These are phyloP conservation scores for Sporothrix brunneoviolacea DNA, from an alignment of 2,329 filamentous ascomycete species.

Conservation along the genomic window DNA sequence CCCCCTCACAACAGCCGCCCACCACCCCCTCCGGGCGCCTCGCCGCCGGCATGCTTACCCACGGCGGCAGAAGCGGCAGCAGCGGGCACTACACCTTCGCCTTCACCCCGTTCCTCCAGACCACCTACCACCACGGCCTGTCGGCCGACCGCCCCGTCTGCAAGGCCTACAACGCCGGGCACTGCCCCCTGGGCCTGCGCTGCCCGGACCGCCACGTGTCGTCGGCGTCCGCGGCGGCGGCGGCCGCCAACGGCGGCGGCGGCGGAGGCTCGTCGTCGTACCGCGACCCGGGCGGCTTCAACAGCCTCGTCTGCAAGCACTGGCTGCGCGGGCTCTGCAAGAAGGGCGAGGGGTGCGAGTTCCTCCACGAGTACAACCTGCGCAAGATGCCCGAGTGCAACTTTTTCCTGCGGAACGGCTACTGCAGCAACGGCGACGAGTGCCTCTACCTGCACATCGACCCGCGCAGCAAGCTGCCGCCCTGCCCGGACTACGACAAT, in stretches of 20 bases:
- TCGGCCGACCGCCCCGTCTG: conserved; percentile 73
- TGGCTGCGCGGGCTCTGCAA: conserved; percentile 97
- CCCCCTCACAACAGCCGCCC: too few relatives aligned
- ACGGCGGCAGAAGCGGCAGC: conserved; percentile 21
- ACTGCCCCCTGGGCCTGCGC: conserved; percentile 76
- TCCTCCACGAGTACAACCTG: conserved; percentile 96
- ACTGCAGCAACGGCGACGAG: conserved; percentile 95
- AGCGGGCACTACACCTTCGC: conserved; percentile 58
- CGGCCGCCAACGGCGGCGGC: conserved; percentile 30
- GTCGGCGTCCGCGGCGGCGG: conserved; percentile 12
- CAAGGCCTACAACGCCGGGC: conserved; percentile 71
- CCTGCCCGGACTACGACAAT: conserved; percentile 89
- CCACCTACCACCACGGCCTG: conserved; percentile 78
- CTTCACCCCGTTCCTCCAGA: conserved; percentile 78
- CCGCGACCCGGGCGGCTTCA: conserved; percentile 46
- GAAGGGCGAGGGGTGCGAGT: conserved; percentile 94
- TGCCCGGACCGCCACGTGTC: conserved; percentile 77
- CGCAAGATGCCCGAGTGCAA: conserved; percentile 98
- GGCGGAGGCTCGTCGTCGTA: conserved; percentile 16
- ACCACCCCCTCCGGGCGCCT: conserved; percentile 25
- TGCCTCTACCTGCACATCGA: conserved; percentile 90
- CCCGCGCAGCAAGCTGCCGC: conserved; percentile 68
- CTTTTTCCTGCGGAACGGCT: conserved; percentile 87
- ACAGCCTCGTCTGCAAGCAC: conserved; percentile 94
- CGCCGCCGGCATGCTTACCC: conserved; percentile 48